Conservation (phyloP, 768 basidiomycete species). For the Boletus tomentosulus region DNA sequence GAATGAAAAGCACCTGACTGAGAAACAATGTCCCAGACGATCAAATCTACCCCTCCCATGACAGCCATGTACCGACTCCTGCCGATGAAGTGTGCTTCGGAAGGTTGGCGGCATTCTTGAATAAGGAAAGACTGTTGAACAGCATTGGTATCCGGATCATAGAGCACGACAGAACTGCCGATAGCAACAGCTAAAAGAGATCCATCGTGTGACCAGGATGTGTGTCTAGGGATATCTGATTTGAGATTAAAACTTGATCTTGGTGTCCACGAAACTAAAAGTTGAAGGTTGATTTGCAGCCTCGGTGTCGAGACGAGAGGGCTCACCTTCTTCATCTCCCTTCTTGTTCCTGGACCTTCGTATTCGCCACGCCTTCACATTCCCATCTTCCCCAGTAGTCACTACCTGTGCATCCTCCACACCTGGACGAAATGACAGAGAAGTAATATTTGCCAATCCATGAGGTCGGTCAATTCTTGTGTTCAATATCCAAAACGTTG, state of each 20-base stretch:
- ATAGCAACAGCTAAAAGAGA: slow-evolving; percentile 78
- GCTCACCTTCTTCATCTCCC: slow-evolving; percentile 50
- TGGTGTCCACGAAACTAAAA: slow-evolving; percentile 63
- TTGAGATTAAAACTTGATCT: slow-evolving; percentile 71
- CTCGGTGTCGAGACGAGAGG: not conserved
- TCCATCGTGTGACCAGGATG: slow-evolving; percentile 80
- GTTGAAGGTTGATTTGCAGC: not conserved
- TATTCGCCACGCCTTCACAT: slow-evolving; percentile 79
- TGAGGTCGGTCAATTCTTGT: slow-evolving; percentile 90
- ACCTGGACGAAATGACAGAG: slow-evolving; percentile 64
- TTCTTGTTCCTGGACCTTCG: slow-evolving; percentile 43
- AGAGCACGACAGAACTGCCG: slow-evolving; percentile 65
- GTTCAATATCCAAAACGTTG: slow-evolving; percentile 68
- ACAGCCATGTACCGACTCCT: slow-evolving; percentile 60
- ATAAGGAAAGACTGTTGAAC: slow-evolving; percentile 57
- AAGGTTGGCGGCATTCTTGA: slow-evolving; percentile 46
- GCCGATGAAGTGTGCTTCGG: slow-evolving; percentile 64
- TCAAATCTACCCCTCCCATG: slow-evolving; percentile 43
- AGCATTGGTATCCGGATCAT: slow-evolving; percentile 61
- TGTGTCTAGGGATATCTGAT: slow-evolving; percentile 57
- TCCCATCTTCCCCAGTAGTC: slow-evolving; percentile 71
- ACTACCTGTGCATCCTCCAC: slow-evolving; percentile 46
- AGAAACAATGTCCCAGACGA: slow-evolving; percentile 70
- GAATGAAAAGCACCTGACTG: slow-evolving; percentile 45
- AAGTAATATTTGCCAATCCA: slow-evolving; percentile 56